phyloP scores from a whole-genome alignment of 345 rosid genomes.

The Populus tremula region DNA sequence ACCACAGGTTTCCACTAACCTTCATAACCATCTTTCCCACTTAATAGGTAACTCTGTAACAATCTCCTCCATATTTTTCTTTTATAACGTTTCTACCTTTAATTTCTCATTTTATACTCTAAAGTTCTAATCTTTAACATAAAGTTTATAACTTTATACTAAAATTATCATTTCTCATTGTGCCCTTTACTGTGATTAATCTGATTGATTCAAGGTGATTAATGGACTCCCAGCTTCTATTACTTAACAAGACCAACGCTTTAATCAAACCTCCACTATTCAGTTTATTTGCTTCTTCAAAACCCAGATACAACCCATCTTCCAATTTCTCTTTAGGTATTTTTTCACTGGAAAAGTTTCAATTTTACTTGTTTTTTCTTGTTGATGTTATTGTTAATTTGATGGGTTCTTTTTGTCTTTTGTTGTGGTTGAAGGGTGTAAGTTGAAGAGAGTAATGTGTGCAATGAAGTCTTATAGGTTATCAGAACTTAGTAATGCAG shows the following conservation, averaged over 20 bases:
- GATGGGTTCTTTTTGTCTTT: neutral
- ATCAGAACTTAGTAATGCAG: conserved; percentile 51
- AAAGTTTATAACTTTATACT: no score
- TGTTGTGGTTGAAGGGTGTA: neutral
- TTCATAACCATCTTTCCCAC: no score
- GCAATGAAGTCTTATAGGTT: conserved; percentile 79
- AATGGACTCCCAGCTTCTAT: conserved; percentile 25
- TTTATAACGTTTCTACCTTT: neutral
- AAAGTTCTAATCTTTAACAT: neutral
- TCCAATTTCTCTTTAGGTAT: no score
- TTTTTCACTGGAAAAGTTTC: neutral
- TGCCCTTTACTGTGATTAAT: no score
- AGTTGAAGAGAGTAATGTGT: conserved; percentile 14
- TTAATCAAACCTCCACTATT: neutral
- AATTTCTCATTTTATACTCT: neutral
- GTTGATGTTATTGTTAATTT: neutral
- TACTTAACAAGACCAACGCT: conserved; percentile 12
- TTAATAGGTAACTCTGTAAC: no score
- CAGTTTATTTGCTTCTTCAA: no score
- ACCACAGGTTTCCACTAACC: neutral
- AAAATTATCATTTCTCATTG: no score
- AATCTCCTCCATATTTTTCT: no score
- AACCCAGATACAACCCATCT: no score
- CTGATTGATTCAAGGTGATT: conserved; percentile 16
- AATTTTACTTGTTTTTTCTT: neutral